phyloP scores from a whole-genome alignment of 768 basidiomycete genomes.

The Cubamyces lactineus region DNA sequence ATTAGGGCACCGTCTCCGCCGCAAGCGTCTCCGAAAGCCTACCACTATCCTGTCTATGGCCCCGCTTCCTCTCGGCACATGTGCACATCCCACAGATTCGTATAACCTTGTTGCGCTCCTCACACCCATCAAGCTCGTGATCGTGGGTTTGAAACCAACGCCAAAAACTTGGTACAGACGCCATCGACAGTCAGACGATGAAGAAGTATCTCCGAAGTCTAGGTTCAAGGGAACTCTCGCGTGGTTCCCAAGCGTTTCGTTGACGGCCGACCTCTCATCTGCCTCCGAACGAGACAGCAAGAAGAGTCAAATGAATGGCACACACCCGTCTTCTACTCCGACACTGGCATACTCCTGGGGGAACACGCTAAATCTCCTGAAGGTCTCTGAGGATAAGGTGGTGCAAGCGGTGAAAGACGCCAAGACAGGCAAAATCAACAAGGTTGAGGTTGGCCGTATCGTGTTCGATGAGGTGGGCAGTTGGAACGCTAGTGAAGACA shows the following conservation, averaged over 20 bases:
- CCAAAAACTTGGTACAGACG: conserved; percentile 92
- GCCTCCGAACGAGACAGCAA: conserved; percentile 30
- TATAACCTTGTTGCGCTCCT: conserved; percentile 85
- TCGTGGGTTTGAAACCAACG: conserved; percentile 89
- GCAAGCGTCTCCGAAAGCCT: conserved; percentile 51
- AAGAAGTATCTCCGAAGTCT: conserved; percentile 45
- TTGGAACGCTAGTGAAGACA: conserved; percentile 63
- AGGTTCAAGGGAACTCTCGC: conserved; percentile 67
- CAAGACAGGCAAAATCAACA: conserved; percentile 61
- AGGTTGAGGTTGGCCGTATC: conserved; percentile 66
- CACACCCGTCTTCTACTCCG: conserved; percentile 44
- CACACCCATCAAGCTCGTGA: conserved; percentile 87
- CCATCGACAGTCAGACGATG: conserved; percentile 55
- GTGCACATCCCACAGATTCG: conserved; percentile 72
- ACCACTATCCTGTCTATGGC: conserved; percentile 76
- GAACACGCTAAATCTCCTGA: conserved; percentile 61
- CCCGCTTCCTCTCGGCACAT: conserved; percentile 79
- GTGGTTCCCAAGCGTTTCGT: conserved; percentile 76
- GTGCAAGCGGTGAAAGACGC: conserved; percentile 53
- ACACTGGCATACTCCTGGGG: conserved; percentile 89
- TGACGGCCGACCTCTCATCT: conserved; percentile 23
- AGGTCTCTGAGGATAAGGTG: conserved; percentile 61
- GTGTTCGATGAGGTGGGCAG: conserved; percentile 61
- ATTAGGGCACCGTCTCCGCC: conserved; percentile 40
- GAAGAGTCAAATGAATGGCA: conserved; percentile 27